Conservation (phyloP, 1,139 yeast species). For the Meyerozyma guilliermondii region DNA sequence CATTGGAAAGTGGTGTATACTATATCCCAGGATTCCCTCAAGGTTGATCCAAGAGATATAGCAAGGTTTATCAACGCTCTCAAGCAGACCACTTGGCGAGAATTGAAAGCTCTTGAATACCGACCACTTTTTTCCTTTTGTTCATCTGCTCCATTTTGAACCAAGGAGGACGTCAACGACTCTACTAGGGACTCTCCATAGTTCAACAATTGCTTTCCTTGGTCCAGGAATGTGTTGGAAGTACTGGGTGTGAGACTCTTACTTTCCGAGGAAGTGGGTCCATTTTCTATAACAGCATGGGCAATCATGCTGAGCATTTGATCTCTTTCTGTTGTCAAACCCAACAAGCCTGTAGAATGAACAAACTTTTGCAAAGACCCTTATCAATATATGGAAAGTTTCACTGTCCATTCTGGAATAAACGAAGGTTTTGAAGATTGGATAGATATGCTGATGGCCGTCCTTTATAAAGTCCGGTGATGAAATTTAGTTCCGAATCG, state of each 20-base stretch:
- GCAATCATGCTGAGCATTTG: constrained; percentile 57
- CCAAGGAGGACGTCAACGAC: constrained; percentile 38
- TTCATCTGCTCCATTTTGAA: not conserved
- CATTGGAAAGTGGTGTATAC: constrained; percentile 71
- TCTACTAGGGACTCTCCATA: constrained; percentile 63
- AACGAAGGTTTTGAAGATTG: constrained; percentile 48
- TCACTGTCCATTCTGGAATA: constrained; percentile 68
- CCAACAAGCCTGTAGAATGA: constrained; percentile 77
- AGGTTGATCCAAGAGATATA: constrained; percentile 68
- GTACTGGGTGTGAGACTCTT: not conserved
- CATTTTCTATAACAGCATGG: constrained; percentile 43
- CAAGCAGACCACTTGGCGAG: constrained; percentile 69
- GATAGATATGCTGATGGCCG: constrained; percentile 43
- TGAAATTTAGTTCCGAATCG: constrained; percentile 29
- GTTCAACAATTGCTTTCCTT: constrained; percentile 36
- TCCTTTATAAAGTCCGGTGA: constrained; percentile 36
- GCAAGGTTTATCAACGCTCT: constrained; percentile 76
- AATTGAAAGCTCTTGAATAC: constrained; percentile 44
- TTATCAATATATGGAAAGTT: constrained; percentile 53
- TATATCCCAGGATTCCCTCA: constrained; percentile 64
- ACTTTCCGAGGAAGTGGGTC: constrained; percentile 6
- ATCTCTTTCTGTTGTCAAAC: constrained; percentile 51
- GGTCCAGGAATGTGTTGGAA: constrained; percentile 16
- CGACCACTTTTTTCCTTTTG: not conserved
- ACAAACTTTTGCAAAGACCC: constrained; percentile 76